phyloP scores from a whole-genome alignment of 2,329 filamentous ascomycete genomes.

The Coniochaeta prunicola region DNA sequence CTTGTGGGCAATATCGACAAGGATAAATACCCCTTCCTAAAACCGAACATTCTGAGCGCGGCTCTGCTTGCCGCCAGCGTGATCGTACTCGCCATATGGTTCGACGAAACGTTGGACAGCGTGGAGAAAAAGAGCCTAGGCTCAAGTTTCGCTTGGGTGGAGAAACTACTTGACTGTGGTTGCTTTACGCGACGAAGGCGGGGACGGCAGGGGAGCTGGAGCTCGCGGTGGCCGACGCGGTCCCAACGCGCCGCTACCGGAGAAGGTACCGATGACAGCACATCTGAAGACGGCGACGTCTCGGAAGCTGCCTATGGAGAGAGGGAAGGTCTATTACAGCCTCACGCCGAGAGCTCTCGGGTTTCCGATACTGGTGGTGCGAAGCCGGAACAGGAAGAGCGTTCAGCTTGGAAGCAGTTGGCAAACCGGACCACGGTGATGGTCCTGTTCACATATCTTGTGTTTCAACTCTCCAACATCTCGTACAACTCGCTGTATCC shows the following conservation, averaged over 20 bases:
- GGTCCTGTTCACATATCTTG: constrained; percentile 76
- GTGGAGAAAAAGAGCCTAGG: constrained; percentile 12
- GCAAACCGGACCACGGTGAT: constrained; percentile 76
- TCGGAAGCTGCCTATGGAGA: constrained; percentile 9
- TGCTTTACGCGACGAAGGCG: constrained; percentile 16
- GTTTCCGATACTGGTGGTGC: constrained; percentile 23
- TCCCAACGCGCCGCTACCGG: not conserved
- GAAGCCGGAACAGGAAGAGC: constrained; percentile 41
- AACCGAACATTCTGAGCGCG: constrained; percentile 75
- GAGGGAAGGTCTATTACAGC: constrained; percentile 7
- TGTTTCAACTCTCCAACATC: constrained; percentile 91
- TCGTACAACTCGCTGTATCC: constrained; percentile 94
- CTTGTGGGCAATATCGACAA: constrained; percentile 58
- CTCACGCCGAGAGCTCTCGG: constrained; percentile 12
- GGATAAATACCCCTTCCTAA: constrained; percentile 71
- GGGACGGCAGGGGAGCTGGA: constrained; percentile 16
- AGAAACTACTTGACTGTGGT: constrained; percentile 21
- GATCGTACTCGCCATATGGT: constrained; percentile 66
- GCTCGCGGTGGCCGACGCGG: constrained; percentile 14
- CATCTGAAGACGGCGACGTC: constrained; percentile 16
- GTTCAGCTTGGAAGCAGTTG: constrained; percentile 42
- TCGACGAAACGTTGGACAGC: constrained; percentile 77
- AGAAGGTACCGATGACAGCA: constrained; percentile 5
- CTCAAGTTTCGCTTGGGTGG: constrained; percentile 20
- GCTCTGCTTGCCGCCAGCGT: constrained; percentile 66